Base-by-base conservation (phyloP, 1,284 basidiomycete species). In the Rhodofomes roseus region DNA sequence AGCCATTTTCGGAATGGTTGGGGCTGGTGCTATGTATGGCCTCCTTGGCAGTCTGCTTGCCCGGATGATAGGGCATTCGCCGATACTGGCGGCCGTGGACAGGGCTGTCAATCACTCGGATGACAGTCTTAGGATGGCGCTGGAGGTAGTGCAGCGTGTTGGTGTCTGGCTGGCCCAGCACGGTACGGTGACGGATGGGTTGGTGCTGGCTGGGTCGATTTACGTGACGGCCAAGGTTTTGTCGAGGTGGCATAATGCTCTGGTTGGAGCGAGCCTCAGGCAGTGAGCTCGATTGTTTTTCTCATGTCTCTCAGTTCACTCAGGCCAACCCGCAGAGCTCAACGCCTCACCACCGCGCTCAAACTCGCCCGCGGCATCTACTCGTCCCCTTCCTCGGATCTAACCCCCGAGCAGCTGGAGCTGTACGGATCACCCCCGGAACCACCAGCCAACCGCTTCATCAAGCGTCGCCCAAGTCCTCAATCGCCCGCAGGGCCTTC, bases 1-100 rank as follows among this genome's bases (percentile, higher is more conserved):
- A 76, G 85, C 95, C 36, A 84, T 91, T n/a, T 85, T 93, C 63
- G 92, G 92, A 1, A 74, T 96, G 25, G 68, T 95, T 41, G 63
- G 82, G 87, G 62, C 79, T 84, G 57, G 71, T 86, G 64, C 71
- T 88, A 66, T 85, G 86, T 69, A 69, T 53, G 64, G 57, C 9
- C 57, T 57, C 20, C 56, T 65, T 16, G 62, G 64, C 1, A 11
- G 57, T 56, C 2, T 53, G 69, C 44, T 60, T 60, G 56, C 18
- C 43, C 56, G 55, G 48, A 54, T 18, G 40, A 48, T 48, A n/a
- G 20, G 18, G 36, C 53, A 14, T 50, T 44, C 36, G 11, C 50
- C 50, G 9, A 34, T 52, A 6, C n/a, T 52, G 18, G 50, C 2
- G 18, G 18, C 31, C 16, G 1, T 37, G n/a, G 18, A 16, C 31